Percentiles rank a stretch among this genome's conserved stretches.
These are phyloP conservation scores for Linum trigynum DNA, from an alignment of 345 rosid genomes.

Conservation along the genomic window DNA sequence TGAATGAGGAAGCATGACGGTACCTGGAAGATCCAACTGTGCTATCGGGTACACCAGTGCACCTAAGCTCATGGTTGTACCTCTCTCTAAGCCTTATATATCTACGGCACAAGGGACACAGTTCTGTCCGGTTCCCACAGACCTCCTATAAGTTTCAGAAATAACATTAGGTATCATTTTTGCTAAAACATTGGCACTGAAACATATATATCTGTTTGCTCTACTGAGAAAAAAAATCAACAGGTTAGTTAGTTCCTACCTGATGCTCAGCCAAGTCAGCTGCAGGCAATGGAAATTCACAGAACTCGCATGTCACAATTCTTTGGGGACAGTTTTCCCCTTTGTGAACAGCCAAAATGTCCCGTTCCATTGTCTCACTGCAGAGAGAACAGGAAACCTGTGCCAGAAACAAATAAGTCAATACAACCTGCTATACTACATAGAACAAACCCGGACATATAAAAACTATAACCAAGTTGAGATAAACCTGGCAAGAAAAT, in stretches of 20 bases:
- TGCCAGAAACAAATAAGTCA: slow-evolving; percentile 4
- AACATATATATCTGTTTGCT: no score
- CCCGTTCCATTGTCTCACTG: slow-evolving; percentile 85
- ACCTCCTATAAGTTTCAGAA: slow-evolving; percentile 53
- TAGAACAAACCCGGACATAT: not conserved
- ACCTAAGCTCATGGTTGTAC: slow-evolving; percentile 58
- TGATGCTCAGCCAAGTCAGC: slow-evolving; percentile 91
- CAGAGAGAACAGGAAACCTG: slow-evolving; percentile 87
- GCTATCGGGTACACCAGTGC: slow-evolving; percentile 53
- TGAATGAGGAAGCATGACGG: not conserved
- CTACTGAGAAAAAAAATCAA: no score
- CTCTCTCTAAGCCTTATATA: slow-evolving; percentile 82
- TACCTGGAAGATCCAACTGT: slow-evolving; percentile 82
- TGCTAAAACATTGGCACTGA: no score
- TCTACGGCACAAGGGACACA: slow-evolving; percentile 68
- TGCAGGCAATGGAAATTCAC: slow-evolving; percentile 92
- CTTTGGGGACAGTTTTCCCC: slow-evolving; percentile 89
- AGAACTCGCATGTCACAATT: slow-evolving; percentile 89
- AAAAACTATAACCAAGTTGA: not conserved
- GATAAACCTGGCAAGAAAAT: not conserved
- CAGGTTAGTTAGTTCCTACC: slow-evolving; percentile 32
- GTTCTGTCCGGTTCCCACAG: slow-evolving; percentile 97
- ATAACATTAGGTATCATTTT: slow-evolving; percentile 6
- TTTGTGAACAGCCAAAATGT: slow-evolving; percentile 59
- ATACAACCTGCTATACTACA: not conserved